A percentile compares a stretch with the other conserved stretches of the same genome.
Evolutionary conservation across 257 asterid genomes (phyloP).

Genomic region (Catharanthus roseus): DNA sequence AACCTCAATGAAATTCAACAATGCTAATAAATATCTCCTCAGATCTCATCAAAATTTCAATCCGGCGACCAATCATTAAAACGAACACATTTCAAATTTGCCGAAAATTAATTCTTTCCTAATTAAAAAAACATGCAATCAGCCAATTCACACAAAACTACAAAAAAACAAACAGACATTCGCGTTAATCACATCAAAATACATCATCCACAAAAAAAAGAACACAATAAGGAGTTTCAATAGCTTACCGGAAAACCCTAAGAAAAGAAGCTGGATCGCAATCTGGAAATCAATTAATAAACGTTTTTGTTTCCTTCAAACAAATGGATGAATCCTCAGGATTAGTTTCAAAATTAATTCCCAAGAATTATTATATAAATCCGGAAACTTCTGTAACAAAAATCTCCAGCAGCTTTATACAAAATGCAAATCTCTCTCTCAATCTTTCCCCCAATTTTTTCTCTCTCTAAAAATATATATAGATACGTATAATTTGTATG

Average conservation of each 20-base stretch:
- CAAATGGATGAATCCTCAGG: background rate
- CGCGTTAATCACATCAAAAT: background rate
- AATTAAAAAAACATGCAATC: background rate
- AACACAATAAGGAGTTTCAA: background rate
- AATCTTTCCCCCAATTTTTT: background rate
- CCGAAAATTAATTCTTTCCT: background rate
- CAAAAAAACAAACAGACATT: background rate
- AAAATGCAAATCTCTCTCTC: background rate
- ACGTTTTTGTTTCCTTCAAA: background rate
- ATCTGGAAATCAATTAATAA: constrained; percentile 6
- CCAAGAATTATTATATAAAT: background rate
- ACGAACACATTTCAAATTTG: background rate
- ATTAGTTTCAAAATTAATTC: background rate
- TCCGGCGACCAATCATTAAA: constrained; percentile 7
- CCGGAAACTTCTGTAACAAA: constrained; percentile 17
- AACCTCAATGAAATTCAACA: constrained; percentile 17
- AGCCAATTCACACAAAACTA: background rate
- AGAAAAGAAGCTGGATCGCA: constrained; percentile 31
- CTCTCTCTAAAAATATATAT: background rate
- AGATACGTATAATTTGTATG: too few relatives aligned
- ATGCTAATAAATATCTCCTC: constrained; percentile 21
- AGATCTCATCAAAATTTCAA: constrained; percentile 29
- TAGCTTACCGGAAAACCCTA: constrained; percentile 21
- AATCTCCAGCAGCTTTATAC: constrained; percentile 12
- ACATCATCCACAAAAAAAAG: background rate